Evolutionary conservation across 306 rosid species (phyloP), one percentile per base, ranked within the genome.

Genomic region (Casuarina equisetifolia): DNA sequence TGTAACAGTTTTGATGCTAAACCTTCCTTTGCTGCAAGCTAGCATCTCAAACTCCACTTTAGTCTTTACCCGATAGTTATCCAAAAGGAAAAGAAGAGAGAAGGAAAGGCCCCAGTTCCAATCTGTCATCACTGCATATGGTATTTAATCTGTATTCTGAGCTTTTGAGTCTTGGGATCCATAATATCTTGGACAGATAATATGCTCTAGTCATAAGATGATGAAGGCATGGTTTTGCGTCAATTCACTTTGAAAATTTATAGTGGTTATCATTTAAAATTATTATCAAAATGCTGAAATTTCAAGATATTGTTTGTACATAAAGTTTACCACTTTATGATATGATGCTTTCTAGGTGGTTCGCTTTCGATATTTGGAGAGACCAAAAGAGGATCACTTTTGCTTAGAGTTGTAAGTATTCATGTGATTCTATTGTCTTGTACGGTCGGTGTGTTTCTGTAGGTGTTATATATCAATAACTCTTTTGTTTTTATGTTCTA

Each of bases 311-410:
- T 16, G 3, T 17, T 13, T 8, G 3, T 11, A 42, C 42, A 19
- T 70, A 43, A 20, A 70, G 25, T 49, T 70, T 49, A 49, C 44
- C 4, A 25, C 10, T 76, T 70, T 53, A 16, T 62, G 71, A 7
- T 66, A 40, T 70, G 78, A 80, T 85, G 42, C 52, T 76, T 73
- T 85, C 59, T 83, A 94, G 98, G 85, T 92, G 79, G 98, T 94
- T 77, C 98, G 81, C 82, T 94, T 92, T 76, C 92, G 98, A 58
- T 85, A 79, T 72, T 83, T 94, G 85, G 97, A 92, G 86, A 92
- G 84, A 79, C 97, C 98, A 10, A 94, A 94, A 70, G 98, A 94
- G 79, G 97, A 94, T 54, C 95, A 90, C 64, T 94, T 94, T 76
- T 84, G 84, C 80, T 84, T 92, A 52, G 97, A 94, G 75, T 82